Percentiles rank a stretch among this genome's conserved stretches.
Evolutionary conservation across 2,329 filamentous ascomycete species (phyloP).

Genomic region (Cercospora sp.): DNA sequence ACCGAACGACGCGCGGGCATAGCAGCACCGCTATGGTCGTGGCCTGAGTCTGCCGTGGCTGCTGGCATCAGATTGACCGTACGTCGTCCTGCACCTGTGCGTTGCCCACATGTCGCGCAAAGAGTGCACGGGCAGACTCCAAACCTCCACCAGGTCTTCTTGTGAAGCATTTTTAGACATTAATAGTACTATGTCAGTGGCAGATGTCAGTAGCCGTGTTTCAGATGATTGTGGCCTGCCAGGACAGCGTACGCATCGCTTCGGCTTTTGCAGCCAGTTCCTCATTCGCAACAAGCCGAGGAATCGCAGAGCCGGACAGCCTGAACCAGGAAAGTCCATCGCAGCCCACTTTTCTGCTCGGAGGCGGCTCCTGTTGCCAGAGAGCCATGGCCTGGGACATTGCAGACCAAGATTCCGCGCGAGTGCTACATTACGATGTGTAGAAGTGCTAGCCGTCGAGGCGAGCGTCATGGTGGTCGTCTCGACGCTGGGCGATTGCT

Average conservation of each 20-base stretch:
- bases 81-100: neutral
- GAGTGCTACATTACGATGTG: neutral
- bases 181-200: neutral
- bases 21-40: neutral
- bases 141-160: neutral
- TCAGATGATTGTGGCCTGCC: conserved; percentile 1
- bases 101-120: conserved; percentile 1
- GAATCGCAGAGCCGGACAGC: neutral
- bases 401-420: neutral
- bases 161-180: conserved; percentile 20
- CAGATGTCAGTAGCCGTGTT: conserved; percentile 15
- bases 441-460: neutral
- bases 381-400: neutral
- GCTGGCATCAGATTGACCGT: neutral
- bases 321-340: neutral
- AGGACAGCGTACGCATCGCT: neutral
- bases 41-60: neutral
- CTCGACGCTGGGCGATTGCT: neutral
- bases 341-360: neutral
- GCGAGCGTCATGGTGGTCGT: neutral
- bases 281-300: neutral
- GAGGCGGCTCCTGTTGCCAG: neutral
- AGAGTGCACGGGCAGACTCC: neutral
- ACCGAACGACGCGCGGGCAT: neutral
- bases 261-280: neutral